These are phyloP conservation scores for Galeopsis tetrahit DNA, from an alignment of 257 asterid species.

Conservation along the genomic window DNA sequence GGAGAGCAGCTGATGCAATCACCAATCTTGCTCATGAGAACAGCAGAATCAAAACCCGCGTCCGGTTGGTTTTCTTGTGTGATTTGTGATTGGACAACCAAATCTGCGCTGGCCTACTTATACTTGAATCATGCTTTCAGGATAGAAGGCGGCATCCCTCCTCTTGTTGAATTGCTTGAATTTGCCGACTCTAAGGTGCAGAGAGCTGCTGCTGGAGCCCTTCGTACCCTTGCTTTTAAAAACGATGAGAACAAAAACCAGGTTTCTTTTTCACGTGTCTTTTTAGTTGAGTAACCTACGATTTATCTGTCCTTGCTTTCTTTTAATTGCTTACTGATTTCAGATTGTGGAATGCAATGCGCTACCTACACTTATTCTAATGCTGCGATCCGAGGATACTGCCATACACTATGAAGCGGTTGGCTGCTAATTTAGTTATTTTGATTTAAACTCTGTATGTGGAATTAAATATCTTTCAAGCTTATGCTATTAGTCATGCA, in stretches of 20 bases:
- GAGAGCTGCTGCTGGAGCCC: conserved; percentile 99
- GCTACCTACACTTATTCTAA: conserved; percentile 87
- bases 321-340: conserved; percentile 37
- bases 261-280: conserved; percentile 42
- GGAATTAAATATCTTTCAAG: conserved; percentile 5
- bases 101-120: conserved; percentile 11
- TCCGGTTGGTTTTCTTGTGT: conserved; percentile 60
- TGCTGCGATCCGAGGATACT: conserved; percentile 96
- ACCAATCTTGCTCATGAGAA: conserved; percentile 99
- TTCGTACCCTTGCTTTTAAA: conserved; percentile 95
- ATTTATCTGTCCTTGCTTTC: conserved; percentile 3
- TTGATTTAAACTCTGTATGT: conserved; percentile 14
- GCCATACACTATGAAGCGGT: conserved; percentile 99
- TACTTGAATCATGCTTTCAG: conserved; percentile 42
- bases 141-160: conserved; percentile 97
- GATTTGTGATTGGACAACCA: conserved; percentile 8
- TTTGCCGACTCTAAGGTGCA: conserved; percentile 95
- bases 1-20: conserved; percentile 98
- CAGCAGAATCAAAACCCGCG: conserved; percentile 90
- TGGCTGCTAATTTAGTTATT: conserved; percentile 30
- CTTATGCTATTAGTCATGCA: conserved; percentile 34
- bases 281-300: conserved; percentile 8
- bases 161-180: conserved; percentile 95
- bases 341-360: conserved; percentile 99
- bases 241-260: conserved; percentile 97